Evolutionary conservation across 2,329 filamentous ascomycete species (phyloP).

Genomic region (Paramyrothecium sp.): DNA sequence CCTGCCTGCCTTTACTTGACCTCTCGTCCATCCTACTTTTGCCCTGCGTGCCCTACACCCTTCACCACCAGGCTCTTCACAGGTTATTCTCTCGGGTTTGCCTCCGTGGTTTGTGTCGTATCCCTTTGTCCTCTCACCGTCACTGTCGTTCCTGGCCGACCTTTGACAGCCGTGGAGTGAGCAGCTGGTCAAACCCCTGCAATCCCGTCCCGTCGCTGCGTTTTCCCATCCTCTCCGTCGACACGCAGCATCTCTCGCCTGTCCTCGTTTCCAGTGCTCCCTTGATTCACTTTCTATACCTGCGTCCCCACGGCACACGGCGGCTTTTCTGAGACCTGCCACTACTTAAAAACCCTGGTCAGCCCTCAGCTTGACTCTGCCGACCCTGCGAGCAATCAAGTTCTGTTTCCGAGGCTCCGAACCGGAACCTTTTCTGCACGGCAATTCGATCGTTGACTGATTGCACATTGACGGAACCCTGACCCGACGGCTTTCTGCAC

Average conservation of each 20-base stretch:
- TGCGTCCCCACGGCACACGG: background rate
- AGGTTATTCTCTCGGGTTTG: background rate
- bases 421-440: background rate
- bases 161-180: background rate
- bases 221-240: background rate
- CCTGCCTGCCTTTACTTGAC: background rate
- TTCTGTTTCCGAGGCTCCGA: background rate
- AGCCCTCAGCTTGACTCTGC: background rate
- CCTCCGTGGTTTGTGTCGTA: background rate
- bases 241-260: background rate
- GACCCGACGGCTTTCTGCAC: too few species aligned
- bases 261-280: background rate
- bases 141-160: background rate
- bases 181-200: background rate
- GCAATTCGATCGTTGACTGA: too few species aligned
- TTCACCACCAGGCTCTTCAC: background rate
- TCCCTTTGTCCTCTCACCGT: background rate
- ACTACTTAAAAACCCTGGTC: background rate
- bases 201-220: background rate
- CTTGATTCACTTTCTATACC: background rate
- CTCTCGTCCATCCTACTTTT: background rate
- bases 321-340: background rate
- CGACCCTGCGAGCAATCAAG: background rate
- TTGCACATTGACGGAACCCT: too few species aligned
- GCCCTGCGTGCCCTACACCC: background rate